Base-by-base conservation (phyloP, 1,284 basidiomycete genomes). In the Cryptococcus amylolentus region DNA sequence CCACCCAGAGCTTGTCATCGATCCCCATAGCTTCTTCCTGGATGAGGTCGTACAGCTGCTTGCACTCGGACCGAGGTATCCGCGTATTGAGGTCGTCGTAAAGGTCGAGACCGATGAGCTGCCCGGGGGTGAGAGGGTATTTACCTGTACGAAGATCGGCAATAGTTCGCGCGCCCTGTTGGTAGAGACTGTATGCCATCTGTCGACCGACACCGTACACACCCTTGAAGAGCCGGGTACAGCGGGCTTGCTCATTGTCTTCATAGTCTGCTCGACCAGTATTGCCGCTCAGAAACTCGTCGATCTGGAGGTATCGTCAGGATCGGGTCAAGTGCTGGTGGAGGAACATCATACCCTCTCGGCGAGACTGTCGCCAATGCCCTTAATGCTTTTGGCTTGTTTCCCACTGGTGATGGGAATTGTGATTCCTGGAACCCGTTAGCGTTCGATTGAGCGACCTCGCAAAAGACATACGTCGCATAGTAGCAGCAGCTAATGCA, bases 51-150 rank as follows among this genome's bases (percentile, higher is more conserved):
- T 86, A 93, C 16, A 96, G 83, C 39, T 80, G 80, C 35, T 80
- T 80, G 2, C 88, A 89, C 75, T 96, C 92, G 28, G 79, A 80
- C 20, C 91, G 82, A 1, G 91, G 89, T 81, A 96, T 96, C n/a
- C 91, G 89, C 84, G 57, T 88, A 13, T 63, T 67, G 2, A 77
- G 61, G 53, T 76, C 90, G 59, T 90, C 84, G 70, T 93, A 93
- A 60, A 84, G 86, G 58, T 81, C 72, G 35, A 95, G 69, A 0
- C 92, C 92, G 55, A 91, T 86, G 71, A 76, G 79, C 72, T 94
- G 91, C 1, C 78, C 83, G 0, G 76, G 57, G 0, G 82, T 83
- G n/a, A 95, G 70, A 49, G 80, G 82, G 48, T 89, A 80, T 0
- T 83, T 84, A 10, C 80, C 80, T 65, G 58, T 77, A 54, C 74